These are phyloP conservation scores for Aspergillus phoenicis DNA, from an alignment of 2,329 filamentous ascomycete species.

Conservation along the genomic window DNA sequence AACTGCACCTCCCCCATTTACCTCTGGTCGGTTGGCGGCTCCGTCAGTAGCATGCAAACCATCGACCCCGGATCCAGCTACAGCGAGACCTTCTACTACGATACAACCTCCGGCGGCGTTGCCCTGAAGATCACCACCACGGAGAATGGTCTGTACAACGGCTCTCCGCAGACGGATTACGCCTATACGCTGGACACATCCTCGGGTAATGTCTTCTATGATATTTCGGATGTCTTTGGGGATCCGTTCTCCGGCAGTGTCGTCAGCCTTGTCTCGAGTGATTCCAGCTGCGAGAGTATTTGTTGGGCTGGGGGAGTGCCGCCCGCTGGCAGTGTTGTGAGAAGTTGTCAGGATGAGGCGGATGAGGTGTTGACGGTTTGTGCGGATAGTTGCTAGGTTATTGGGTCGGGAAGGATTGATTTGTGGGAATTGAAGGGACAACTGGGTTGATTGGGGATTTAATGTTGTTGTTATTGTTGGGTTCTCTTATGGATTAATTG, in stretches of 20 bases:
- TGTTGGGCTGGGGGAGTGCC: slow-evolving; percentile 37
- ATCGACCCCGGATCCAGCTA: slow-evolving; percentile 38
- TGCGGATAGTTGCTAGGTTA: slow-evolving; percentile 26
- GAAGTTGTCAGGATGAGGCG: slow-evolving; percentile 29
- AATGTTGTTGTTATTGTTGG: no score
- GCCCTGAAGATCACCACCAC: slow-evolving; percentile 46
- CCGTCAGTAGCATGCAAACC: slow-evolving; percentile 32
- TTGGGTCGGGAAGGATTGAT: not conserved
- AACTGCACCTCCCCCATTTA: slow-evolving; percentile 41
- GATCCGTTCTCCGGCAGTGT: slow-evolving; percentile 41
- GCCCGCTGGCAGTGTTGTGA: slow-evolving; percentile 35
- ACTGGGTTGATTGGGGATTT: no score
- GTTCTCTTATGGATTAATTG: no score
- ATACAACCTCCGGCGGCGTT: slow-evolving; percentile 44
- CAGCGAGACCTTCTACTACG: slow-evolving; percentile 39
- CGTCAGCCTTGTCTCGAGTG: slow-evolving; percentile 29
- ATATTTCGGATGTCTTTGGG: slow-evolving; percentile 48
- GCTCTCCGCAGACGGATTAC: slow-evolving; percentile 43
- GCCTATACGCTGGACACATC: slow-evolving; percentile 43
- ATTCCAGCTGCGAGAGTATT: slow-evolving; percentile 29
- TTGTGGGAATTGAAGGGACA: not conserved
- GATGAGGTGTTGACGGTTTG: slow-evolving; percentile 38
- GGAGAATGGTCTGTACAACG: slow-evolving; percentile 40
- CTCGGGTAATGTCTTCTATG: slow-evolving; percentile 41
- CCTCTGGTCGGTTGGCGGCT: slow-evolving; percentile 43